A percentile compares a stretch with the other conserved stretches of the same genome.
Conservation (phyloP, 2,329 filamentous ascomycete species). For the Colletotrichum cuscutae region DNA sequence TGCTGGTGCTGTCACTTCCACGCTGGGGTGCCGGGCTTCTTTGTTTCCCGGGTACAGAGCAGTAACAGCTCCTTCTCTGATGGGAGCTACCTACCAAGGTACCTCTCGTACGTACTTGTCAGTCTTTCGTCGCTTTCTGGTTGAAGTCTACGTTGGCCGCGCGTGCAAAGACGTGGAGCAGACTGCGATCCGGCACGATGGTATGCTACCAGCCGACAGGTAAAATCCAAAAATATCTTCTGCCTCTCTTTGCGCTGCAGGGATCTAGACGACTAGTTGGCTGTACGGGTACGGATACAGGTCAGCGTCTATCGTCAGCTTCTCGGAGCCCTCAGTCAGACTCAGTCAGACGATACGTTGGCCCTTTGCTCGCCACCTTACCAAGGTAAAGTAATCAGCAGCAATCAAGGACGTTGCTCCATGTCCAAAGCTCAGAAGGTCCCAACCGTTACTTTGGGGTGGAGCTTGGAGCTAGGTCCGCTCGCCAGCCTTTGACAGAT, state of each 20-base stretch:
- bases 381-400: not conserved
- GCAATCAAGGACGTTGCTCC: not conserved
- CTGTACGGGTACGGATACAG: not conserved
- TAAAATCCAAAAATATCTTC: conserved; percentile 30
- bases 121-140: not conserved
- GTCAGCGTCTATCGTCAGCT: conserved; percentile 7
- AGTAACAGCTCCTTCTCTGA: not conserved
- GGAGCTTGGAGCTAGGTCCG: not conserved
- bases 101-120: too few species aligned
- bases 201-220: not conserved
- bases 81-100: not conserved
- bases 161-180: conserved; percentile 23
- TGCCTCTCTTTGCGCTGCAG: conserved; percentile 6
- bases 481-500: not conserved
- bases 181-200: conserved; percentile 2
- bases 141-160: conserved; percentile 6
- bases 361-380: not conserved
- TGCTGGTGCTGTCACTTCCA: not conserved
- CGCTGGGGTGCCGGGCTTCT: too few species aligned
- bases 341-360: not conserved
- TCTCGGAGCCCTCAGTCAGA: not conserved
- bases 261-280: conserved; percentile 9
- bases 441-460: not conserved
- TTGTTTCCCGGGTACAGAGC: not conserved
- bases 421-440: not conserved